Conservation (phyloP, 208 protist genomes). For the Acanthamoeba triangularis region DNA sequence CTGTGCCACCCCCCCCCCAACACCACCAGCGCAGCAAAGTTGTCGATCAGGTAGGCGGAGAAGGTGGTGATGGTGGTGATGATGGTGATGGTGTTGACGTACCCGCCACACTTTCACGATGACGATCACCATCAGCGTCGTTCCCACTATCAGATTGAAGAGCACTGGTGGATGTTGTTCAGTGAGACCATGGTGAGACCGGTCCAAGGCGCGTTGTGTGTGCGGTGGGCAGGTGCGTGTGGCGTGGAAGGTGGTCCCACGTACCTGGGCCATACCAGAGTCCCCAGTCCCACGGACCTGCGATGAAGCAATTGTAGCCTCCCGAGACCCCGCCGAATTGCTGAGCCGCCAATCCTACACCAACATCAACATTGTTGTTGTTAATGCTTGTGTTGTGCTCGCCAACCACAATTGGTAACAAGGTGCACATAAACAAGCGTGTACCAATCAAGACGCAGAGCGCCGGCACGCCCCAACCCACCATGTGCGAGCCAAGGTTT, state of each 20-base stretch:
- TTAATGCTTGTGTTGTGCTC: background rate
- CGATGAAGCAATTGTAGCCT: background rate
- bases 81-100: background rate
- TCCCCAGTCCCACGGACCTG: background rate
- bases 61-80: background rate
- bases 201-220: too few relatives aligned
- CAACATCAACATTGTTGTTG: background rate
- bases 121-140: slow-evolving; percentile 20
- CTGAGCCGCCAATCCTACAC: background rate
- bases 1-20: too few relatives aligned
- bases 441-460: slow-evolving; percentile 9
- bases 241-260: too few relatives aligned
- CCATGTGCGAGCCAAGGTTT: background rate
- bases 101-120: slow-evolving; percentile 43
- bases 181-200: too few relatives aligned
- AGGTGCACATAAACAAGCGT: too few relatives aligned
- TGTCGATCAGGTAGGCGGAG: too few relatives aligned
- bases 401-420: too few relatives aligned
- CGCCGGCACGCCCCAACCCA: slow-evolving; percentile 22
- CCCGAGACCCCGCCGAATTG: background rate
- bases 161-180: background rate
- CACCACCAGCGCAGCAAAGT: too few relatives aligned
- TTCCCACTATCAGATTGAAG: slow-evolving; percentile 49
- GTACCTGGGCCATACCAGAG: slow-evolving; percentile 46
- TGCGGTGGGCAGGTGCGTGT: background rate